phyloP scores from a whole-genome alignment of 2,329 filamentous ascomycete species.

The Aspergillus alliaceus region DNA sequence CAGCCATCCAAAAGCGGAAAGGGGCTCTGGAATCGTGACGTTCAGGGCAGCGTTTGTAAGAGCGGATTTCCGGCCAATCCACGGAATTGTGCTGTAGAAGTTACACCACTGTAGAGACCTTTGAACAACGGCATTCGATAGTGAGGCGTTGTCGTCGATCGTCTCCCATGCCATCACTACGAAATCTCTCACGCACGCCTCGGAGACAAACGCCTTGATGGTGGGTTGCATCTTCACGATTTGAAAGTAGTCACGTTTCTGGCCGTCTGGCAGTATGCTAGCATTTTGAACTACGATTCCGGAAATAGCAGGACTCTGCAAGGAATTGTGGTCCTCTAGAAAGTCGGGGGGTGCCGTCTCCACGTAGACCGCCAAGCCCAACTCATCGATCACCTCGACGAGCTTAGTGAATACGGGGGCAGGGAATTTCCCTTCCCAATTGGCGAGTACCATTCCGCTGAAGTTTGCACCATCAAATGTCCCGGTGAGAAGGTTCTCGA shows the following conservation, averaged over 20 bases:
- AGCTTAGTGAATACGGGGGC: slow-evolving; percentile 30
- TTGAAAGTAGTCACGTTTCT: slow-evolving; percentile 47
- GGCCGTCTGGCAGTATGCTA: slow-evolving; percentile 41
- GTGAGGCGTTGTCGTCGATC: slow-evolving; percentile 36
- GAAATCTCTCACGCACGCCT: slow-evolving; percentile 46
- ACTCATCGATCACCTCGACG: slow-evolving; percentile 30
- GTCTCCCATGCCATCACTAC: slow-evolving; percentile 49
- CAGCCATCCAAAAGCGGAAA: slow-evolving; percentile 49
- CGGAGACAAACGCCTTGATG: slow-evolving; percentile 47
- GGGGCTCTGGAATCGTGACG: slow-evolving; percentile 35
- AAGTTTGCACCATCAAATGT: slow-evolving; percentile 32
- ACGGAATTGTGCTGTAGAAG: slow-evolving; percentile 48
- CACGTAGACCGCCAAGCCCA: slow-evolving; percentile 45
- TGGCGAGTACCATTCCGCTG: slow-evolving; percentile 44
- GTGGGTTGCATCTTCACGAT: slow-evolving; percentile 42
- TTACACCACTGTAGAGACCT: slow-evolving; percentile 48
- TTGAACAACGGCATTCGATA: slow-evolving; percentile 45
- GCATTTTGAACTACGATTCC: slow-evolving; percentile 45
- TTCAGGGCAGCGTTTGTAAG: slow-evolving; percentile 37
- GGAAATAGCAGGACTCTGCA: slow-evolving; percentile 36
- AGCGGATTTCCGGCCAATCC: slow-evolving; percentile 42
- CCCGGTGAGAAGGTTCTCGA: slow-evolving; percentile 27
- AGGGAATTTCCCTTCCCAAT: slow-evolving; percentile 39
- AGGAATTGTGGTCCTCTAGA: slow-evolving; percentile 33
- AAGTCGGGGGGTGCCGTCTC: slow-evolving; percentile 44